These are phyloP conservation scores for Suhomyces sp. DNA, from an alignment of 805 yeast genomes.

Conservation along the genomic window DNA sequence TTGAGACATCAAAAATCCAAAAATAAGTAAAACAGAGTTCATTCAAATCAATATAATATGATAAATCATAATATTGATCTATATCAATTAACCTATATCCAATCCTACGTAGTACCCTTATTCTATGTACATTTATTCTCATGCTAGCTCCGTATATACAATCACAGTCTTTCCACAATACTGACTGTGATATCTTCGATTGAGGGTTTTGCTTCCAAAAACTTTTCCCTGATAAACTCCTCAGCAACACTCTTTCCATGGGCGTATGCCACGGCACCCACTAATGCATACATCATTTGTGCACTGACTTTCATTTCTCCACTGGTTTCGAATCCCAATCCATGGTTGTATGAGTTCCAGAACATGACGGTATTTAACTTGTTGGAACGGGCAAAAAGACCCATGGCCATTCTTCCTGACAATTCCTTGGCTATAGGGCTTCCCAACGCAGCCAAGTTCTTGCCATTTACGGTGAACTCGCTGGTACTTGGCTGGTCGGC, in stretches of 20 bases:
- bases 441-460: slow-evolving; percentile 62
- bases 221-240: slow-evolving; percentile 53
- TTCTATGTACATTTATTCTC: slow-evolving; percentile 6
- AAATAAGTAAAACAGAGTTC: too few species aligned
- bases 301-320: slow-evolving; percentile 59
- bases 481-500: slow-evolving; percentile 22
- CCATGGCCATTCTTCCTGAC: slow-evolving; percentile 49
- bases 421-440: slow-evolving; percentile 51
- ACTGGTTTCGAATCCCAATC: slow-evolving; percentile 44
- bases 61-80: too few species aligned
- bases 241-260: slow-evolving; percentile 63
- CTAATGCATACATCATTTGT: slow-evolving; percentile 56
- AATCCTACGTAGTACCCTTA: too few species aligned
- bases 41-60: too few species aligned
- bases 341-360: slow-evolving; percentile 61
- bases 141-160: too few species aligned
- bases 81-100: too few species aligned
- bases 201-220: slow-evolving; percentile 33
- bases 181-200: slow-evolving; percentile 37
- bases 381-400: slow-evolving; percentile 49
- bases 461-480: slow-evolving; percentile 43
- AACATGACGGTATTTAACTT: slow-evolving; percentile 56
- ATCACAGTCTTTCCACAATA: slow-evolving; percentile 15
- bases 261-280: slow-evolving; percentile 65
- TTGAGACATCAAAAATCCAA: too few species aligned